Evolutionary conservation across 371 early-diverging fungal genomes (phyloP), one percentile per base, ranked within the genome.

Genomic region (Blastocladiella emersonii): DNA sequence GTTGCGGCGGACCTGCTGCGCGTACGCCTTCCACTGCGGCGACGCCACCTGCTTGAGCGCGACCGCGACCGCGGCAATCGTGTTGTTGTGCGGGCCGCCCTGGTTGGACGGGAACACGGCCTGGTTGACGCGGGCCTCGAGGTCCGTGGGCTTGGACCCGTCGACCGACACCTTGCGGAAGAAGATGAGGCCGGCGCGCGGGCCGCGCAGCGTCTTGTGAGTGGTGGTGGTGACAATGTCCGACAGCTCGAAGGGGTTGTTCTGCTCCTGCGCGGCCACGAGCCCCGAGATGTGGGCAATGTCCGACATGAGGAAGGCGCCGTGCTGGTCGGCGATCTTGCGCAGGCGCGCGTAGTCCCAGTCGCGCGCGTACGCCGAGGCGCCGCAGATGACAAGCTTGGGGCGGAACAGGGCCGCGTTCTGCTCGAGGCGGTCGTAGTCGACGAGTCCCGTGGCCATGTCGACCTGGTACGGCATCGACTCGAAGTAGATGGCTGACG

Each of bases 1-100:
- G 79, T 98, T 99, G 64, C 80, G 82, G 62, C 90, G 74, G 57
- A 99, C 98, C 76, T 95, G 94, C 71, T 83, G 78, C 68, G 91
- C 88, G 72, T 98, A 99, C 69, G 84, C 76, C 71, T 88, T 87
- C 82, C 96, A 99, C 76, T 92, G 92, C 62, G 92, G 91, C 36
- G 86, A 76, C 49, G 82, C 84, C 30, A 89, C 96, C 79, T 97
- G 96, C 82, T 95, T 91, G 61, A 99, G 78, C 2, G 98, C 95
- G 57, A 98, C 98, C 44, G 99, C 95, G 25, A 98, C 77, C 35
- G 91, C 98, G 45, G 97, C 93, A 75, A 99, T 99, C 62, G 99
- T 98, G 85, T 99, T 94, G 87, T 99, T 99, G 88, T 99, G 99
- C 27, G 99, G 99, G 41, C 99, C 99, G 67, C 99, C 99, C 78